These are phyloP conservation scores for Potentilla sterilis DNA, from an alignment of 306 rosid species.

Conservation along the genomic window DNA sequence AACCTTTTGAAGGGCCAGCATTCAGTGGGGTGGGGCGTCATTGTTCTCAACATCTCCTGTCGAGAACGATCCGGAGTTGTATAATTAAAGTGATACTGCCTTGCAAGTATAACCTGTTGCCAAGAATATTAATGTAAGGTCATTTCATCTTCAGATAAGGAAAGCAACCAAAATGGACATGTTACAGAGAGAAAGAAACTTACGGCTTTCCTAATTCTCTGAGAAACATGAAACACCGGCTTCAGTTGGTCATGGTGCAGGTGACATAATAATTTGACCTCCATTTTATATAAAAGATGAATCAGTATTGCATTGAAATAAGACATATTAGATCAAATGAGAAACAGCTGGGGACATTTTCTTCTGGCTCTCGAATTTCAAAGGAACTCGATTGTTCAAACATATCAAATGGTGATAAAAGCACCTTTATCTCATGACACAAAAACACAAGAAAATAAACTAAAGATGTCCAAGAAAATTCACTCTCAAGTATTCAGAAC, in stretches of 20 bases:
- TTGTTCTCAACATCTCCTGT: slow-evolving; percentile 65
- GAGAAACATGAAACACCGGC: slow-evolving; percentile 91
- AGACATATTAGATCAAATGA: slow-evolving; percentile 6
- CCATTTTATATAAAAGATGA: slow-evolving; percentile 26
- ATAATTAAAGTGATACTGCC: slow-evolving; percentile 83
- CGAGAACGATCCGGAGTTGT: slow-evolving; percentile 92
- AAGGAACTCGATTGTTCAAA: neutral
- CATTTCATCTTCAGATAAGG: slow-evolving; percentile 10
- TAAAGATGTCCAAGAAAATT: neutral
- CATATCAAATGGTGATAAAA: neutral
- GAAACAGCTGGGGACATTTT: neutral
- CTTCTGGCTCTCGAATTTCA: neutral
- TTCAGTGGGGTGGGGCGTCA: slow-evolving; percentile 72
- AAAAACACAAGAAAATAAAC: neutral
- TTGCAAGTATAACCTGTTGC: slow-evolving; percentile 66
- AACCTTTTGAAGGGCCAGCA: slow-evolving; percentile 84
- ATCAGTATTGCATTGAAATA: slow-evolving; percentile 15
- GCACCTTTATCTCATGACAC: neutral
- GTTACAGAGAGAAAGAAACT: slow-evolving; percentile 34
- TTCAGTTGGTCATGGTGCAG: slow-evolving; percentile 91
- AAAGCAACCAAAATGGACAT: neutral
- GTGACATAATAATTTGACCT: slow-evolving; percentile 86
- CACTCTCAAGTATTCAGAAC: neutral
- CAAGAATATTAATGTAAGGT: neutral
- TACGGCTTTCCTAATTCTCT: slow-evolving; percentile 75